Percentiles rank a stretch among this genome's conserved stretches.
Evolutionary conservation across 495 filamentous ascomycete species (phyloP).

Genomic region (Pseudevernia furfuracea): DNA sequence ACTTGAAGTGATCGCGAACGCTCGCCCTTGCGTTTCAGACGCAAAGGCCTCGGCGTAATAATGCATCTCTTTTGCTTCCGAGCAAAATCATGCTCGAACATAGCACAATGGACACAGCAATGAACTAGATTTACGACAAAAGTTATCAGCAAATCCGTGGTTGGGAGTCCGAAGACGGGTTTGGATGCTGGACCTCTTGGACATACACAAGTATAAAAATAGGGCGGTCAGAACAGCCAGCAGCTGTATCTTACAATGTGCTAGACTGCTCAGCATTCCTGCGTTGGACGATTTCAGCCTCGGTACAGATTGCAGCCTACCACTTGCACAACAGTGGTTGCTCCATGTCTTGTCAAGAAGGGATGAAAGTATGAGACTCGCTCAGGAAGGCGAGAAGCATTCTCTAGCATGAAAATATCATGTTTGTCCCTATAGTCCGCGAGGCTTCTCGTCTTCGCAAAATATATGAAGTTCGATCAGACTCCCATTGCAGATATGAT

Average conservation of each 20-base stretch:
- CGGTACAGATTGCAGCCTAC: neutral
- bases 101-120: neutral
- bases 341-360: neutral
- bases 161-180: neutral
- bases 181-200: neutral
- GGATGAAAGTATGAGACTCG: neutral
- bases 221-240: neutral
- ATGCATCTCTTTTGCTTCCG: neutral
- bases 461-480: neutral
- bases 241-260: neutral
- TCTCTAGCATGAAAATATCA: neutral
- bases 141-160: neutral
- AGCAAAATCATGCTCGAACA: neutral
- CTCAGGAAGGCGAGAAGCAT: neutral
- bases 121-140: neutral
- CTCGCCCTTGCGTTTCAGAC: neutral
- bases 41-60: neutral
- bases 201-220: neutral
- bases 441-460: neutral
- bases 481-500: neutral
- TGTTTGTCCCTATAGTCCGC: neutral
- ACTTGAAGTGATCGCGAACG: slow-evolving; percentile 29
- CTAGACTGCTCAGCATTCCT: neutral
- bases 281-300: neutral
- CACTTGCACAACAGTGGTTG: neutral